Conservation (phyloP, 306 rosid species). For the Gastrolobium villosum region DNA sequence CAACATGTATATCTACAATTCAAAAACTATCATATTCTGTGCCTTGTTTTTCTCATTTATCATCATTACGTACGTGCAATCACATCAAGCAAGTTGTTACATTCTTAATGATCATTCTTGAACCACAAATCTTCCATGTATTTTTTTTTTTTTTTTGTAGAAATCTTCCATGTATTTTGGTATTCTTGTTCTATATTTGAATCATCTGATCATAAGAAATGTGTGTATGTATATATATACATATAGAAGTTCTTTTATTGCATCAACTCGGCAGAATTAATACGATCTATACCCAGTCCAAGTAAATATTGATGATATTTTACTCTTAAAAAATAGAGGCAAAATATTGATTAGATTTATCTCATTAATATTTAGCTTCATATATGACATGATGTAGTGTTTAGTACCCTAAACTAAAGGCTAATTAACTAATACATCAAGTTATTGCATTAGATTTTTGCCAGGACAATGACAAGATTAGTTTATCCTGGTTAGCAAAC, state of each 20-base stretch:
- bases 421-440: background rate
- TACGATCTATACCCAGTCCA: background rate
- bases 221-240: too few species aligned
- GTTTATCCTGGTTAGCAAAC: background rate
- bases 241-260: background rate
- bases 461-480: constrained; percentile 15
- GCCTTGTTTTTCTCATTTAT: constrained; percentile 31
- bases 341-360: background rate
- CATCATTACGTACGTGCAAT: constrained; percentile 53
- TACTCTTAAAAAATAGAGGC: background rate
- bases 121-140: constrained; percentile 9
- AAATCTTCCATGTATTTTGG: background rate
- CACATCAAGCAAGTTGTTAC: constrained; percentile 9
- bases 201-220: too few species aligned
- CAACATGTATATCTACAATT: constrained; percentile 31
- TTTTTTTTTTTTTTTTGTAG: too few species aligned
- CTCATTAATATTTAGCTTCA: background rate
- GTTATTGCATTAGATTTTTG: constrained; percentile 30
- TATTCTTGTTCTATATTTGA: background rate
- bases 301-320: background rate
- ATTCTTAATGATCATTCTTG: constrained; percentile 3
- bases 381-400: background rate
- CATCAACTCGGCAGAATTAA: background rate
- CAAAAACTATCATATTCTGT: constrained; percentile 25
- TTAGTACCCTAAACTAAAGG: background rate